Percentiles rank a stretch among this genome's conserved stretches.
These are phyloP conservation scores for Drosera spatulata DNA, from an alignment of 179 eudicot genomes.

Conservation along the genomic window DNA sequence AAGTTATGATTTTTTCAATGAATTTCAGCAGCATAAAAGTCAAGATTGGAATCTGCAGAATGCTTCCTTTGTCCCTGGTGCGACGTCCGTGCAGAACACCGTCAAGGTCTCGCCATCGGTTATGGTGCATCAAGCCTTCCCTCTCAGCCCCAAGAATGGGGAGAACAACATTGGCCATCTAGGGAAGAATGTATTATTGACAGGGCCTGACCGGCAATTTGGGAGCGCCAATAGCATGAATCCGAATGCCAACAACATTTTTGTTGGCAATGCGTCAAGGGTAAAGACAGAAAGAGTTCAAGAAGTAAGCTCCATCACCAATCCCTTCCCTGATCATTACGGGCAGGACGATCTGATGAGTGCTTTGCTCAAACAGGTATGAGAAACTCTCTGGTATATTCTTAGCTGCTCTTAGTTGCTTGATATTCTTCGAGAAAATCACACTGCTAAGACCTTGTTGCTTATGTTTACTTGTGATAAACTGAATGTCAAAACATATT, in stretches of 20 bases:
- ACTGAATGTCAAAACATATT: constrained; percentile 12
- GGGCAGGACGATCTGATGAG: constrained; percentile 76
- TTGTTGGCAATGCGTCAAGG: constrained; percentile 24
- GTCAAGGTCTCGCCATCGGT: constrained; percentile 39
- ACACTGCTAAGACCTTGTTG: neutral
- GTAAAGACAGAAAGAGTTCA: constrained; percentile 51
- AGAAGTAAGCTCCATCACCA: constrained; percentile 30
- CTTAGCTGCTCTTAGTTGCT: neutral
- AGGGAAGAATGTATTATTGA: constrained; percentile 28
- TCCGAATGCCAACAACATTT: constrained; percentile 21
- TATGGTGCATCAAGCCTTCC: constrained; percentile 37
- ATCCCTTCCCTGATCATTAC: constrained; percentile 33
- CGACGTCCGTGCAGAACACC: constrained; percentile 19
- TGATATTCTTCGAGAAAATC: constrained; percentile 1
- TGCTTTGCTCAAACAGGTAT: constrained; percentile 68
- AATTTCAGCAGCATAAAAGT: constrained; percentile 3
- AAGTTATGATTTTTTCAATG: constrained; percentile 5
- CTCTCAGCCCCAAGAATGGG: constrained; percentile 19
- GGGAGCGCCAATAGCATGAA: constrained; percentile 18
- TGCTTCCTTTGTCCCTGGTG: constrained; percentile 7
- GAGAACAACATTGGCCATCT: constrained; percentile 19
- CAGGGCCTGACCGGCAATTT: constrained; percentile 26
- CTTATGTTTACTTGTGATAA: neutral
- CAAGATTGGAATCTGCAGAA: constrained; percentile 3
- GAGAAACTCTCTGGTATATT: neutral